These are phyloP conservation scores for Irineochytrium annulatum DNA, from an alignment of 192 early-diverging fungal species.

Conservation along the genomic window DNA sequence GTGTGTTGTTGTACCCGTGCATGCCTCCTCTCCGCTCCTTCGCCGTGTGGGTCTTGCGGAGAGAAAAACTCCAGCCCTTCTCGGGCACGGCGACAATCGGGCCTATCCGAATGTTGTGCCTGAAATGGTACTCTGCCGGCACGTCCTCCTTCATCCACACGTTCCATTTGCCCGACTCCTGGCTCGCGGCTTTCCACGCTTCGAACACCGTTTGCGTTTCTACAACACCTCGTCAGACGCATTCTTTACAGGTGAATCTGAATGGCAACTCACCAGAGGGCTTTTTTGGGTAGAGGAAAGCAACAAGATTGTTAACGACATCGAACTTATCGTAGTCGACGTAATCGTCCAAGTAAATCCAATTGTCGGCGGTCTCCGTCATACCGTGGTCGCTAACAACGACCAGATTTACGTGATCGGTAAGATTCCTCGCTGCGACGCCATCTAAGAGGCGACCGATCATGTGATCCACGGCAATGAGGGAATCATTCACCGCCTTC, in stretches of 20 bases:
- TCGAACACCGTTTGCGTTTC: constrained; percentile 52
- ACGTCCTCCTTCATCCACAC: constrained; percentile 72
- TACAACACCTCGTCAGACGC: background rate
- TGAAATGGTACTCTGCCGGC: constrained; percentile 71
- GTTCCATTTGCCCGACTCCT: constrained; percentile 26
- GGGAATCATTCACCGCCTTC: constrained; percentile 50
- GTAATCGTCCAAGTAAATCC: constrained; percentile 74
- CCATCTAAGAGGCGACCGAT: constrained; percentile 56
- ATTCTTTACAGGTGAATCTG: background rate
- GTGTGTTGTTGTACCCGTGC: constrained; percentile 81
- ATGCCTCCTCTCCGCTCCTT: constrained; percentile 45
- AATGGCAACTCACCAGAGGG: constrained; percentile 24
- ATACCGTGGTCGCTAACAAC: constrained; percentile 87
- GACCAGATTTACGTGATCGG: constrained; percentile 59
- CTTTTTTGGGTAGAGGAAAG: constrained; percentile 55
- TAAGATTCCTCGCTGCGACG: constrained; percentile 49
- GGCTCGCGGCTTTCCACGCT: constrained; percentile 41
- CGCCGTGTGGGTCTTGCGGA: constrained; percentile 1
- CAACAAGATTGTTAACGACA: constrained; percentile 56
- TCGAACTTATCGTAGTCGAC: constrained; percentile 53
- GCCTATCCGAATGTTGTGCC: constrained; percentile 59
- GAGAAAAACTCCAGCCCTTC: constrained; percentile 27
- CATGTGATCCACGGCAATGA: constrained; percentile 53
- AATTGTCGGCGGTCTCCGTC: constrained; percentile 48
- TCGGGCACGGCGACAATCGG: constrained; percentile 72